Conservation (phyloP, 1,139 yeast species). For the Yamadazyma trypodendri region DNA sequence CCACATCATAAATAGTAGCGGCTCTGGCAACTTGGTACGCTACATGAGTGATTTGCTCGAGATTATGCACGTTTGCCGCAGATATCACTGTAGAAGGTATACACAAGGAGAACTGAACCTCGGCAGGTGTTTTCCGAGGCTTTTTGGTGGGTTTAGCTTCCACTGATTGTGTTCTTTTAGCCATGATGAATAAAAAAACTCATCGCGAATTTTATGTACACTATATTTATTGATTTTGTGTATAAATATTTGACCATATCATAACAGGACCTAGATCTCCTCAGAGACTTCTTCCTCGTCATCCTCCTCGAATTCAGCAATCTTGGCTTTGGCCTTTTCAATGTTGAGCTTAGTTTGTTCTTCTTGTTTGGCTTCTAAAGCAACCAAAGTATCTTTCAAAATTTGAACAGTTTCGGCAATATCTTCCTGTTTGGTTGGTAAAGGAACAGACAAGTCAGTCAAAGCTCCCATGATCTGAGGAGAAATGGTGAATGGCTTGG, state of each 20-base stretch:
- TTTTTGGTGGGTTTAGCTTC: conserved; percentile 28
- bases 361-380: conserved; percentile 72
- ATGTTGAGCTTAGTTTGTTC: conserved; percentile 77
- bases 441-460: conserved; percentile 71
- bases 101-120: conserved; percentile 48
- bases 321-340: conserved; percentile 72
- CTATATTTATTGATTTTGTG: no score
- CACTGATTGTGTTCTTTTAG: conserved; percentile 29
- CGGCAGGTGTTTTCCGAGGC: conserved; percentile 27
- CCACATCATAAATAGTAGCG: conserved; percentile 65
- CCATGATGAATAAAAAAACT: conserved; percentile 18
- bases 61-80: conserved; percentile 52
- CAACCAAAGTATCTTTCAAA: conserved; percentile 72
- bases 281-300: conserved; percentile 26
- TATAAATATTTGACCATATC: no score
- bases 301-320: conserved; percentile 59
- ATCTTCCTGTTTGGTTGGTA: conserved; percentile 79
- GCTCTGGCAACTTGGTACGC: conserved; percentile 80
- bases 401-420: conserved; percentile 64
- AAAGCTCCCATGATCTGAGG: conserved; percentile 78
- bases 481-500: conserved; percentile 64
- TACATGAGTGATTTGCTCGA: conserved; percentile 70
- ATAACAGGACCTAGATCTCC: not conserved
- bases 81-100: conserved; percentile 63
- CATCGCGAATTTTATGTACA: not conserved